Percentiles rank a stretch among this genome's conserved stretches.
These are phyloP conservation scores for Zelopaecilomyces penicillatus DNA, from an alignment of 2,329 filamentous ascomycete species.

Conservation along the genomic window DNA sequence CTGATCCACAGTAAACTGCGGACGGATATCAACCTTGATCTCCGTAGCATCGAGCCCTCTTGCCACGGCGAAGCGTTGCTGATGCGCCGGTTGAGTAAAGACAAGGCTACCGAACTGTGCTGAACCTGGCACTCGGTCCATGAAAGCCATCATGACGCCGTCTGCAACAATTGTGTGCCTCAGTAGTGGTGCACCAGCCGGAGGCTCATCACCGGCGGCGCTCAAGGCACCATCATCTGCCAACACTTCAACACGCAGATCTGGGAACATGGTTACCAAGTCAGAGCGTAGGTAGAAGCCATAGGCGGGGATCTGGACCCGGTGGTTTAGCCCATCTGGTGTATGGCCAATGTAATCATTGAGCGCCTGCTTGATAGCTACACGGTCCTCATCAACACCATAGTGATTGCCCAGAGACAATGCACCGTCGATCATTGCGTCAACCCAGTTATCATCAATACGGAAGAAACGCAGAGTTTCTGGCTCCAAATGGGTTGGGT, in stretches of 20 bases:
- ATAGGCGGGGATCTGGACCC: conserved; percentile 26
- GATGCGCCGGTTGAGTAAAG: conserved; percentile 29
- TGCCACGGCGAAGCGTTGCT: conserved; percentile 25
- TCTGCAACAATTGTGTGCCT: conserved; percentile 24
- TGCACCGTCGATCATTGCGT: conserved; percentile 35
- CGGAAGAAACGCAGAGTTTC: conserved; percentile 36
- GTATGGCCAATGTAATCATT: conserved; percentile 21
- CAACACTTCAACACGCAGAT: background rate
- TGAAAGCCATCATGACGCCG: conserved; percentile 23
- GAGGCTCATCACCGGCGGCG: background rate
- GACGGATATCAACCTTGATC: conserved; percentile 11
- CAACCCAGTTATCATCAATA: conserved; percentile 35
- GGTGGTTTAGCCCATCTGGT: conserved; percentile 7
- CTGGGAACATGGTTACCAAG: too few relatives aligned
- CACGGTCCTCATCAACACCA: conserved; percentile 19
- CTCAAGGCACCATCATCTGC: background rate
- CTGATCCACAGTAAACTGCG: conserved; percentile 15
- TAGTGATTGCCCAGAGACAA: conserved; percentile 32
- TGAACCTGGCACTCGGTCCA: conserved; percentile 19
- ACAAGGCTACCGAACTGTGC: conserved; percentile 19
- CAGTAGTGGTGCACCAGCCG: conserved; percentile 15
- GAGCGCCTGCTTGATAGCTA: conserved; percentile 16
- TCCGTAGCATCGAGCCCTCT: conserved; percentile 8
- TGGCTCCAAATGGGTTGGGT: conserved; percentile 23
- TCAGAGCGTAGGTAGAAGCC: background rate